Conservation (phyloP, 352 stramenopile species). For the Phytophthora vignae region DNA sequence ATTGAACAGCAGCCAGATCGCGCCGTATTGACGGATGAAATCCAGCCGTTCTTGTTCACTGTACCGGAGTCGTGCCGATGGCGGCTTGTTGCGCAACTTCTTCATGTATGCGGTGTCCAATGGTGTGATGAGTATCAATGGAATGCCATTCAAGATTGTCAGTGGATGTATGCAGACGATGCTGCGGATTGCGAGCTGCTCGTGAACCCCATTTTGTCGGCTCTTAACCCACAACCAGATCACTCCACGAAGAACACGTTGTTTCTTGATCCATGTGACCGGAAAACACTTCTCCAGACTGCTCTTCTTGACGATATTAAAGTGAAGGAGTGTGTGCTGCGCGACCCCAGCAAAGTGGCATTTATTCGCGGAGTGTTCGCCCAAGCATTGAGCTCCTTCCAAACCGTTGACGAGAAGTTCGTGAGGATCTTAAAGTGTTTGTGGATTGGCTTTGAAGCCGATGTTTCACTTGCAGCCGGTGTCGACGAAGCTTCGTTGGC, state of each 20-base stretch:
- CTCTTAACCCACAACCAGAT: conserved; percentile 37
- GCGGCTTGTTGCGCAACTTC: conserved; percentile 44
- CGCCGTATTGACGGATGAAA: conserved; percentile 73
- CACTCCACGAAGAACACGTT: conserved; percentile 25
- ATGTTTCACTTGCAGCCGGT: conserved; percentile 20
- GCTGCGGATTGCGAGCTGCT: conserved; percentile 45
- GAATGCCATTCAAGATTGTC: conserved; percentile 11
- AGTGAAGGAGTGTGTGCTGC: conserved; percentile 29
- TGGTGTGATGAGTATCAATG: conserved; percentile 33
- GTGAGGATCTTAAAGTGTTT: conserved; percentile 46
- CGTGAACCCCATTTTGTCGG: conserved; percentile 51
- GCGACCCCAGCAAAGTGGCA: conserved; percentile 48
- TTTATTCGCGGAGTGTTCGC: conserved; percentile 55
- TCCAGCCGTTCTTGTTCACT: conserved; percentile 80
- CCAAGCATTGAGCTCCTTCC: conserved; percentile 36
- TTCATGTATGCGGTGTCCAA: conserved; percentile 59
- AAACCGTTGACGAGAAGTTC: conserved; percentile 19
- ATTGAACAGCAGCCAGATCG: conserved; percentile 75
- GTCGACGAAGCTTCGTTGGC: conserved; percentile 4
- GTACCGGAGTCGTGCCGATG: conserved; percentile 47
- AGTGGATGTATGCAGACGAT: conserved; percentile 51
- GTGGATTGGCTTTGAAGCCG: conserved; percentile 60
- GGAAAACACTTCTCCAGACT: conserved; percentile 37
- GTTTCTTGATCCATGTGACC: conserved; percentile 36
- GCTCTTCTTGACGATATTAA: conserved; percentile 32